Base-by-base conservation (phyloP, 768 basidiomycete genomes). In the Phaeolepiota aurea region DNA sequence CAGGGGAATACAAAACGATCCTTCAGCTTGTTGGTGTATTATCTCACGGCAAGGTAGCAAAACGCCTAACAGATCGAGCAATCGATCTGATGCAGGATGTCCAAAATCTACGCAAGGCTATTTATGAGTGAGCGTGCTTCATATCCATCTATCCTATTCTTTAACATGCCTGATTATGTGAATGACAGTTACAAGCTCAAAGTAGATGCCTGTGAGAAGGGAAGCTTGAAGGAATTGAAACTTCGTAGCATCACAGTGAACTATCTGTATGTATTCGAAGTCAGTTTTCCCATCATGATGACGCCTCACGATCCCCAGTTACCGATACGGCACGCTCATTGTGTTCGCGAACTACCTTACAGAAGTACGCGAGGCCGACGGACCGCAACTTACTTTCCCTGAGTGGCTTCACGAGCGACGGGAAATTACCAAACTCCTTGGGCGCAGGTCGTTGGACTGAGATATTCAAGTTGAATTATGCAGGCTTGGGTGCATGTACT, bases 1-100 rank as follows among this genome's bases (percentile, higher is more conserved):
- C n/a, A 93, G 93, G 93, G 28, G 93, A 98, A 53, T 99, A 97
- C 69, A 97, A 97, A 68, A 87, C 83, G 3, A 96, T 98, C 47
- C 64, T 99, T 31, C 91, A 93, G 47, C 82, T 99, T 42, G 89
- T 96, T 34, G 84, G 89, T 3, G 84, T 97, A 9, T 73, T 97
- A 20, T 86, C 87, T 5, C 76, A 93, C 51, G 94, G 96, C 14
- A 97, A 97, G 59, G 65, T 81, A 7, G 94, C 96, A 9, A 99
- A 99, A 61, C 77, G 80, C 31, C 58, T 98, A 45, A 82, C 91
- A 0, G 94, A 98, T 57, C 67, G 77, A 16, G 90, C 86, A 1
- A 80, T 96, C 49, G 93, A 98, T 60, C 62, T 82, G 49, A 91
- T 92, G 87, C 85, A 88, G 62, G 92, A 93, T 47, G 93, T 99